phyloP scores from a whole-genome alignment of 305 asterid species.

The Rubia tinctorum region DNA sequence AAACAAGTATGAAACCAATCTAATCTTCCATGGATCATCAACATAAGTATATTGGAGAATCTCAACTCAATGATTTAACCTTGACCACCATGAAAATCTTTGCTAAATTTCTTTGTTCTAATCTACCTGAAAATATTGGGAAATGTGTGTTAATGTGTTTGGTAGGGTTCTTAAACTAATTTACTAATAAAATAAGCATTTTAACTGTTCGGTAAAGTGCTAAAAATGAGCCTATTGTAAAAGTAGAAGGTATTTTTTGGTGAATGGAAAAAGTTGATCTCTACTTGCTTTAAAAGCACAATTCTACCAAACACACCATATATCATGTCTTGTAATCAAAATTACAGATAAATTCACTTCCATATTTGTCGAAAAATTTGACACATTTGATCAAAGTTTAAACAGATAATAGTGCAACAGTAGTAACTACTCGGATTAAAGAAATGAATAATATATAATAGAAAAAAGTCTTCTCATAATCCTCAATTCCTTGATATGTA shows the following conservation, averaged over 20 bases:
- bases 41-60: conserved; percentile 31
- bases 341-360: background rate
- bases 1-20: conserved; percentile 31
- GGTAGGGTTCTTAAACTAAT: too few species aligned
- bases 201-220: too few species aligned
- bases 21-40: conserved; percentile 24
- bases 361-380: background rate
- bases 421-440: background rate
- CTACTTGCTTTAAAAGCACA: too few species aligned
- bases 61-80: conserved; percentile 39
- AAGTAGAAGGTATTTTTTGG: too few species aligned
- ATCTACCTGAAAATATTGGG: conserved; percentile 17
- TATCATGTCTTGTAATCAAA: background rate
- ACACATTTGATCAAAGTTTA: background rate
- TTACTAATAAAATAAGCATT: too few species aligned
- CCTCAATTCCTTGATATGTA: too few species aligned
- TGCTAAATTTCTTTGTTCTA: conserved; percentile 42
- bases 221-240: too few species aligned
- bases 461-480: too few species aligned
- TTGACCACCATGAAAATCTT: conserved; percentile 36
- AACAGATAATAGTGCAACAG: background rate
- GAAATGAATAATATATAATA: background rate
- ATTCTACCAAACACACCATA: too few species aligned
- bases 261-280: too few species aligned
- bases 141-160: background rate